Percentiles rank a stretch among this genome's conserved stretches.
phyloP scores from a whole-genome alignment of 2,329 filamentous ascomycete genomes.

The Penicillium sp. region DNA sequence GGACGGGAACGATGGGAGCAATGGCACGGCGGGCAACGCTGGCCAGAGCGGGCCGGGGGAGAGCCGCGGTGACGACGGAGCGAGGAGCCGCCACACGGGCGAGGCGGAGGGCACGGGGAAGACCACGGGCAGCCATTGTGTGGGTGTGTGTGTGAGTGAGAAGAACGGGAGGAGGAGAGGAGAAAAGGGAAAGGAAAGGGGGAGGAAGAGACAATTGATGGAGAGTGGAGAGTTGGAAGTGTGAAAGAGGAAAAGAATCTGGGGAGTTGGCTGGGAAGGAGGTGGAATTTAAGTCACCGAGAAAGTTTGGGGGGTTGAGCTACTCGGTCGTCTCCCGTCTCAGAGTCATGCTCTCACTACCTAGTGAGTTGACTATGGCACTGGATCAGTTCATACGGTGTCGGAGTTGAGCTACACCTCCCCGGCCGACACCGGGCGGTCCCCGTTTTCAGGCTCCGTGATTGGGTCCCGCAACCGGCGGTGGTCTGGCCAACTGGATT shows the following conservation, averaged over 20 bases:
- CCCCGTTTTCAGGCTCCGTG: conserved; percentile 2
- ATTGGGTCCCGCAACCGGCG: conserved; percentile 15
- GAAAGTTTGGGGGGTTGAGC: neutral
- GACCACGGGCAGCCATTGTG: conserved; percentile 52
- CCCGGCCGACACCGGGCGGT: conserved; percentile 24
- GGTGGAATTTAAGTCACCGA: conserved; percentile 1
- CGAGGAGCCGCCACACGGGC: conserved; percentile 58
- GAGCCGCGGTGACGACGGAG: conserved; percentile 61
- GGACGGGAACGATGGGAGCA: conserved; percentile 50
- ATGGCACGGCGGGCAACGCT: conserved; percentile 48
- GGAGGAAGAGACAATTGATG: conserved; percentile 18
- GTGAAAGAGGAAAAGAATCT: conserved; percentile 3
- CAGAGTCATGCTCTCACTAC: neutral
- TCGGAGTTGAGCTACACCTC: conserved; percentile 23
- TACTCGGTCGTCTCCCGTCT: neutral
- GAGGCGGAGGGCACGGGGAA: conserved; percentile 61
- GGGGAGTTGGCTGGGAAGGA: neutral
- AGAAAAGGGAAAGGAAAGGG: conserved; percentile 13
- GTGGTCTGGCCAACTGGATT: neutral
- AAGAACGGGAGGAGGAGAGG: conserved; percentile 11
- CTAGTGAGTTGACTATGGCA: no score
- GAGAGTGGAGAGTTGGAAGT: conserved; percentile 15
- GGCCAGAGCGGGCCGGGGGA: conserved; percentile 54
- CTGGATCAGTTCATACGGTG: neutral
- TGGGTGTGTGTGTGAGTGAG: conserved; percentile 6